Evolutionary conservation across 352 stramenopile species (phyloP), one percentile per base, ranked within the genome.

Genomic region (Phytophthora quininea): DNA sequence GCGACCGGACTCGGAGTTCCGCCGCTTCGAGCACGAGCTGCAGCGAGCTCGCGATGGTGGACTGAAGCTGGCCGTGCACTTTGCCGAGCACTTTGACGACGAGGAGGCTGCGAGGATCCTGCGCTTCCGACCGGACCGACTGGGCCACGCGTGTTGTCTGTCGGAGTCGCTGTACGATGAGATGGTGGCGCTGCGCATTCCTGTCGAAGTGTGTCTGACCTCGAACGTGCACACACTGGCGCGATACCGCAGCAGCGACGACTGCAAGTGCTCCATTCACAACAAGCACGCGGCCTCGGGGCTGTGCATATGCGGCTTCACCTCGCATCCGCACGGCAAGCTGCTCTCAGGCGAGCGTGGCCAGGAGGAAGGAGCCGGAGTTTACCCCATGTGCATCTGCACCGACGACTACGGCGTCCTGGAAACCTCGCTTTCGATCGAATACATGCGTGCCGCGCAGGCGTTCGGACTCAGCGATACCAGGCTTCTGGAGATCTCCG

Each of bases 331-430:
- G 49, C 86, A 96, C 61, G 70, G 82, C 15, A 76, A 76, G 51
- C 64, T 93, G 15, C 73, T 93, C 19, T 69, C 69, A 65, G 64
- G 69, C 37, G 54, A 71, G 67, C 67, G 62, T 12, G 54, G n/a
- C 38, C 48, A 65, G 38, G 71, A 70, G 40, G 43, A 62, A 42
- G 30, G 8, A 5, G 29, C 60, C n/a, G 67, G 48, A 5, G 29
- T 68, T 54, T 80, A 98, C 67, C 93, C 93, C 3, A 75, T 98
- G 56, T 92, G 84, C 59, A 77, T 98, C 12, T 97, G 90, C 67
- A 98, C 96, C 3, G 96, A 98, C 64, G 96, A 98, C 77, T 81
- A 90, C 31, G 95, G 96, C 35, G 86, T 98, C 12, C 91, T 98
- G 51, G 80, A 88, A 62, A 98, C 93, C 2, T 93, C 87, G 50